Conservation (phyloP, 2,329 filamentous ascomycete genomes). For the Neurospora sp. region DNA sequence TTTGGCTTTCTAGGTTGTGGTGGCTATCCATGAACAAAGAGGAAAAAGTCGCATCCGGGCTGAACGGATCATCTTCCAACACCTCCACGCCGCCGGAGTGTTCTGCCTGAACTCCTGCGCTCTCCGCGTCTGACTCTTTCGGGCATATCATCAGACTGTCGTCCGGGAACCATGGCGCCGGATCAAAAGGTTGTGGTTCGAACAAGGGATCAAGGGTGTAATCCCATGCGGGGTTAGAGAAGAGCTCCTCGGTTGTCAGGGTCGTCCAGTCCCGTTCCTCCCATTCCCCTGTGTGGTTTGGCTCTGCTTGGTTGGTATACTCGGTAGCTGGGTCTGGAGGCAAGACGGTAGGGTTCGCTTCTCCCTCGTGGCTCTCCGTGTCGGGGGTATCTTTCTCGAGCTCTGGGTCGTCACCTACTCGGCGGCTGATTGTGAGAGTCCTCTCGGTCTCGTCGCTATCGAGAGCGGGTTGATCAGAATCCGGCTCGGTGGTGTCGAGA, state of each 20-base stretch:
- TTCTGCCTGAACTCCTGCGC: neutral
- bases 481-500: neutral
- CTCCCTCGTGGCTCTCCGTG: neutral
- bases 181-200: neutral
- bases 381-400: neutral
- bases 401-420: neutral
- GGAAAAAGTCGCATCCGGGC: neutral
- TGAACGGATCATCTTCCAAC: neutral
- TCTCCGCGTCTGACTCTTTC: neutral
- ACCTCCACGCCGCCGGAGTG: neutral
- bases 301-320: neutral
- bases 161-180: neutral
- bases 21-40: neutral
- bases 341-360: neutral
- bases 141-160: neutral
- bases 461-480: neutral
- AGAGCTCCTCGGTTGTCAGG: neutral
- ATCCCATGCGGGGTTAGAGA: neutral
- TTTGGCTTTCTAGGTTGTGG: neutral
- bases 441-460: neutral
- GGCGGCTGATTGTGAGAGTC: neutral
- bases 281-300: neutral
- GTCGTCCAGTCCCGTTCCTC: neutral
- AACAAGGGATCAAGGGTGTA: neutral
- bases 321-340: neutral